Evolutionary conservation across 176 grass and related monocot species (phyloP).

Genomic region (Chrysopogon serrulatus): DNA sequence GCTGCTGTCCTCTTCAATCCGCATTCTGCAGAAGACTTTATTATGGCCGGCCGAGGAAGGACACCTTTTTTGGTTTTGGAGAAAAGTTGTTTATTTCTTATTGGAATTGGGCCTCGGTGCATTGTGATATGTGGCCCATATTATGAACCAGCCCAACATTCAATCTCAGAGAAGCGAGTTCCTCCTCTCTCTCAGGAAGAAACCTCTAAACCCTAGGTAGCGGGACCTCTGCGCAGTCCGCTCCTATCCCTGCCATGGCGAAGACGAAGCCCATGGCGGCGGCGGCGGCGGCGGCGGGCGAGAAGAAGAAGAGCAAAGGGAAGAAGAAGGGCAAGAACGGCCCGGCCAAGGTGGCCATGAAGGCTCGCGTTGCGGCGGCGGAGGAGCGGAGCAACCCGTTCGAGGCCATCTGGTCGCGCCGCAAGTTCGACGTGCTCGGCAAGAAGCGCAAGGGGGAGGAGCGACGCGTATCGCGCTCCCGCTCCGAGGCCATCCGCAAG

Average conservation of each 20-base stretch:
- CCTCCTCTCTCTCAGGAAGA: no score
- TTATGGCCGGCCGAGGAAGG: no score
- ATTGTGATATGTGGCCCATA: no score
- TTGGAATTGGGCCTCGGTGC: no score
- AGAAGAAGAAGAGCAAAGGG: conserved; percentile 36
- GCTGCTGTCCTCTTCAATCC: background rate
- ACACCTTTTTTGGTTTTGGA: no score
- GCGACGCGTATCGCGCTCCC: conserved; percentile 50
- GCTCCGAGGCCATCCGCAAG: conserved; percentile 72
- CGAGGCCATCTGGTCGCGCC: conserved; percentile 85
- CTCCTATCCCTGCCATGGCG: no score
- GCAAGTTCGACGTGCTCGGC: conserved; percentile 85
- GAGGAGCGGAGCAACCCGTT: conserved; percentile 59
- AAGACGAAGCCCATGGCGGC: conserved; percentile 66
- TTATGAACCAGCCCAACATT: no score
- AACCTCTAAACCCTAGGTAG: no score
- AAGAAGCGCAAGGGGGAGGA: conserved; percentile 95
- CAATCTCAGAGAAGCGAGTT: no score
- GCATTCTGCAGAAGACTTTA: background rate
- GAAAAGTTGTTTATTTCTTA: no score
- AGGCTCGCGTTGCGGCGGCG: conserved; percentile 18
- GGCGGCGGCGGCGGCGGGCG: conserved; percentile 8
- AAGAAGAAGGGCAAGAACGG: conserved; percentile 23
- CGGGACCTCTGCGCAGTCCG: no score
- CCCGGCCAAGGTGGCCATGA: conserved; percentile 43